phyloP scores from a whole-genome alignment of 345 rosid species.

The Eucalyptus erythrocorys region DNA sequence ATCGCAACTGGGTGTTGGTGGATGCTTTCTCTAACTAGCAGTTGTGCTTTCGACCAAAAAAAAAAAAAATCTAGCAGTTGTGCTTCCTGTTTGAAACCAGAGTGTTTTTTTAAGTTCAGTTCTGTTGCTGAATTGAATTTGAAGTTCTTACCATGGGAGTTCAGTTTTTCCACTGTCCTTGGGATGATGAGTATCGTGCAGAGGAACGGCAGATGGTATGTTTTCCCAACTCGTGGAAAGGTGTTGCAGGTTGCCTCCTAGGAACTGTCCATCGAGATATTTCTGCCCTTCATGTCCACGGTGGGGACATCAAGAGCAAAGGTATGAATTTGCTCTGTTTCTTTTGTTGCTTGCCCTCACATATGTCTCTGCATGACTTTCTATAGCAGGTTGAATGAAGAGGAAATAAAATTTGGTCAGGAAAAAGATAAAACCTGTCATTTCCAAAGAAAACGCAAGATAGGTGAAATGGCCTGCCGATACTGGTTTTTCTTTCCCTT shows the following conservation, averaged over 20 bases:
- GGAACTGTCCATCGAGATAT: neutral
- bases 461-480: neutral
- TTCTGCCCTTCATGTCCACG: neutral
- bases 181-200: neutral
- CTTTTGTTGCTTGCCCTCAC: neutral
- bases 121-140: neutral
- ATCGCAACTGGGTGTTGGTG: neutral
- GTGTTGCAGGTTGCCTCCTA: neutral
- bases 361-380: neutral
- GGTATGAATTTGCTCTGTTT: neutral
- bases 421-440: conserved; percentile 27
- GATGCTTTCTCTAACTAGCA: neutral
- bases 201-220: neutral
- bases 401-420: conserved; percentile 19
- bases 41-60: too few species aligned
- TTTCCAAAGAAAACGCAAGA: conserved; percentile 23
- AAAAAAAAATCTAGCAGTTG: too few species aligned
- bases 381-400: conserved; percentile 25
- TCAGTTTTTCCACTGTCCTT: neutral
- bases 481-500: neutral
- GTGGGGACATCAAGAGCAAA: neutral
- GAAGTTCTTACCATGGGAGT: neutral
- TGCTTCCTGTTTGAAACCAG: neutral
- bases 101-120: neutral
- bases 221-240: neutral